A percentile compares a stretch with the other conserved stretches of the same genome.
phyloP scores from a whole-genome alignment of 805 yeast genomes.

The Hanseniaspora lindneri region DNA sequence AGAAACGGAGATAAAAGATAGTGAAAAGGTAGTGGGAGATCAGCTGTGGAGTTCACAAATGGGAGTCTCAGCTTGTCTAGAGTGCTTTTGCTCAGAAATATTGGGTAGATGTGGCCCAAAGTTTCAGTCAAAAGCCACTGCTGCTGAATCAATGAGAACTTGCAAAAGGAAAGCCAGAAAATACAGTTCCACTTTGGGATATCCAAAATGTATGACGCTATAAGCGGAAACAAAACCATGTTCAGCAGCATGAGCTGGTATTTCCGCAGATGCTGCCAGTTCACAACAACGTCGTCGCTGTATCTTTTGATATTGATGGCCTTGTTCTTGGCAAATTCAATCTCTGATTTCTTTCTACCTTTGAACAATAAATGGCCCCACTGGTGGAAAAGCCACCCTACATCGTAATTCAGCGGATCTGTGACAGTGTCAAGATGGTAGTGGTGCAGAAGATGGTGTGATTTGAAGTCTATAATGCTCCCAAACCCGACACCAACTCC shows the following conservation, averaged over 20 bases:
- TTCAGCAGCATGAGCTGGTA: slow-evolving; percentile 38
- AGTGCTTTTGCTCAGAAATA: neutral
- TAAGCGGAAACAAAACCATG: slow-evolving; percentile 51
- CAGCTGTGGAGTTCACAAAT: slow-evolving; percentile 38
- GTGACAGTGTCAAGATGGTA: slow-evolving; percentile 75
- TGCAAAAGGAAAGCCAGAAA: slow-evolving; percentile 54
- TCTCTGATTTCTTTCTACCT: slow-evolving; percentile 45
- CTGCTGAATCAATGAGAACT: slow-evolving; percentile 67
- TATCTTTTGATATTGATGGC: slow-evolving; percentile 3
- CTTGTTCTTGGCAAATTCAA: slow-evolving; percentile 21
- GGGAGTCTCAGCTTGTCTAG: slow-evolving; percentile 4
- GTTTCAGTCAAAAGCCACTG: slow-evolving; percentile 69
- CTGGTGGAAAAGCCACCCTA: slow-evolving; percentile 73
- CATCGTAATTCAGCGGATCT: slow-evolving; percentile 76
- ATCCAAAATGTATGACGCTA: slow-evolving; percentile 59
- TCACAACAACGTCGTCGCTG: neutral
- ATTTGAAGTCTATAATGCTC: slow-evolving; percentile 22
- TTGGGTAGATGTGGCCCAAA: slow-evolving; percentile 48
- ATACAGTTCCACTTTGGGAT: slow-evolving; percentile 66
- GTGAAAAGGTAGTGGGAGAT: slow-evolving; percentile 55
- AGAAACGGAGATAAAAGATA: slow-evolving; percentile 52
- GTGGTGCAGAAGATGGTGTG: slow-evolving; percentile 74
- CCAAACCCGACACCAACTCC: slow-evolving; percentile 25
- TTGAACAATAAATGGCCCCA: slow-evolving; percentile 74
- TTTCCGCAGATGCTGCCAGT: slow-evolving; percentile 65